These are phyloP conservation scores for Flaveria bidentis DNA, from an alignment of 129 eudicot species.

Conservation along the genomic window DNA sequence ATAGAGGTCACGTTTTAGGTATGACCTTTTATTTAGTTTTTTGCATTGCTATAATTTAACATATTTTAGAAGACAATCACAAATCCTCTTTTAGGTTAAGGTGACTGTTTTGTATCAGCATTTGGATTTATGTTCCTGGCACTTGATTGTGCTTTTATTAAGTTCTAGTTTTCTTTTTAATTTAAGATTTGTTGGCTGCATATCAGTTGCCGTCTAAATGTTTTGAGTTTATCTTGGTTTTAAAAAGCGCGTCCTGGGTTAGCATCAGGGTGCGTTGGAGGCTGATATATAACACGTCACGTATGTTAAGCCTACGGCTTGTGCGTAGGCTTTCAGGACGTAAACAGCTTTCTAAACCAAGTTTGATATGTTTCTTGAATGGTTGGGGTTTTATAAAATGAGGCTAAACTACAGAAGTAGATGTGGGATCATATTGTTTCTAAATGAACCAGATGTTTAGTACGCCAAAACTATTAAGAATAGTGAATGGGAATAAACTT, in stretches of 20 bases:
- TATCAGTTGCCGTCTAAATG: neutral
- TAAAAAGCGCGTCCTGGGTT: too few species aligned
- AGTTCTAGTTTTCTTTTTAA: neutral
- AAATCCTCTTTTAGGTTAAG: constrained; percentile 1
- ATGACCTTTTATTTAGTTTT: constrained; percentile 25
- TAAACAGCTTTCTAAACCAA: too few species aligned
- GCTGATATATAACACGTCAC: too few species aligned
- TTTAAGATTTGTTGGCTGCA: neutral
- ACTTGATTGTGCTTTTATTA: neutral
- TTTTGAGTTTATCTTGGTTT: too few species aligned
- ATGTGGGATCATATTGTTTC: neutral
- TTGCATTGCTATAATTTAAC: constrained; percentile 8
- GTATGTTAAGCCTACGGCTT: too few species aligned
- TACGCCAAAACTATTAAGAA: neutral
- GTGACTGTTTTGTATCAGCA: constrained; percentile 17
- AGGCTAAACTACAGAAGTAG: neutral
- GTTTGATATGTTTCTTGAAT: neutral
- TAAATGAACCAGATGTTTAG: neutral
- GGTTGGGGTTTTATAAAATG: neutral
- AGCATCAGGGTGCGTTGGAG: too few species aligned
- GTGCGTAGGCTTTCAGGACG: too few species aligned
- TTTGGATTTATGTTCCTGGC: constrained; percentile 20
- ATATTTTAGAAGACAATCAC: constrained; percentile 11
- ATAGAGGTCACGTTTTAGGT: constrained; percentile 34
- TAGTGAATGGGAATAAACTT: constrained; percentile 23